phyloP scores from a whole-genome alignment of 257 asterid species.

The Primulina huaijiensis region DNA sequence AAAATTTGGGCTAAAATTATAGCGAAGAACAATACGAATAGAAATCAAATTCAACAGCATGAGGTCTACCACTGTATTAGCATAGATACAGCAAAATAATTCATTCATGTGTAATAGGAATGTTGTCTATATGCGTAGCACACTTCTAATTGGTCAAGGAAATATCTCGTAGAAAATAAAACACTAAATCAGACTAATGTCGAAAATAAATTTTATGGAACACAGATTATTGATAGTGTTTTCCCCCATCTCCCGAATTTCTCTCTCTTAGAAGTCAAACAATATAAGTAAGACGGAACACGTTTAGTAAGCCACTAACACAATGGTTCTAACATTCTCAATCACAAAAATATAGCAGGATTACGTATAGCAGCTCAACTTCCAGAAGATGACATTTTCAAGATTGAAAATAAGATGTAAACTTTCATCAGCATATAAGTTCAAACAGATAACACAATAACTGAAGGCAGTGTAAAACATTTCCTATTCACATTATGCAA shows the following conservation, averaged over 20 bases:
- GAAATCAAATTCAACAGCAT: slow-evolving; percentile 6
- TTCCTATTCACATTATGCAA: not conserved
- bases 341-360: not conserved
- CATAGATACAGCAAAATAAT: not conserved
- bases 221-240: not conserved
- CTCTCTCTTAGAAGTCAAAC: not conserved
- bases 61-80: slow-evolving; percentile 3
- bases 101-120: not conserved
- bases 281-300: not conserved
- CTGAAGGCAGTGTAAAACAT: not conserved
- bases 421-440: not conserved
- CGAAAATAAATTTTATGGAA: not conserved
- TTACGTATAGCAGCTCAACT: not conserved
- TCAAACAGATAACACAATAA: not conserved
- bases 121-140: not conserved
- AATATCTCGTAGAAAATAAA: not conserved
- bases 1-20: slow-evolving; percentile 4
- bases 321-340: not conserved
- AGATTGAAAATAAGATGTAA: not conserved
- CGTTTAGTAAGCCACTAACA: not conserved
- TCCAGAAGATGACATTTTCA: not conserved
- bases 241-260: slow-evolving; percentile 13
- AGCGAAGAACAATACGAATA: slow-evolving; percentile 11
- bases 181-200: slow-evolving; percentile 2
- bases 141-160: slow-evolving; percentile 10